Evolutionary conservation across 1,139 yeast species (phyloP), one percentile per base, ranked within the genome.

Genomic region (Kodamaea suecica): DNA sequence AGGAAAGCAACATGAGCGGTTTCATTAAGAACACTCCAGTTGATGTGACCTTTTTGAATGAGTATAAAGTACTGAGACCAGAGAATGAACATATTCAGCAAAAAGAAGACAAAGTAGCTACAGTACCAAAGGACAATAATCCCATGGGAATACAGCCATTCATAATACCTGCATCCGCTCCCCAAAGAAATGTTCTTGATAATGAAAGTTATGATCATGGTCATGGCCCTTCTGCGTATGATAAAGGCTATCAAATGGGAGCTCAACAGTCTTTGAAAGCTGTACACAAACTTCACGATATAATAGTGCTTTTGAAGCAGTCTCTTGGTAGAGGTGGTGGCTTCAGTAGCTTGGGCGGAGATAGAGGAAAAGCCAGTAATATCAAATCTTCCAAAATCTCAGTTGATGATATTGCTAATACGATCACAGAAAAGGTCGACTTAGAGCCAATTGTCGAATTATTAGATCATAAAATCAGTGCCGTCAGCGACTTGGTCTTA

Each of bases 171-270:
- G 52, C 45, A 5, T 11, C 15, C 10, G 10, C 8, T 12, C 11
- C 11, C 11, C 15, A 23, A 16, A 38, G 39, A 11, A 20, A n/a
- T 29, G 4, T 9, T 14, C 11, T 23, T 10, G 29, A 23, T 12
- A 27, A 21, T 1, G 54, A 45, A 24, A 29, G 35, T 12, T 38
- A 44, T 28, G 41, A 55, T 33, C 58, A 56, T 36, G 61, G 50
- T 10, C 55, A 58, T 29, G 63, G 61, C 0, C 57, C 58, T 5
- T 45, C 59, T 2, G 53, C 73, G 1, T 69, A 57, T 35, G 61
- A 63, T 24, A 50, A 49, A 35, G 75, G 75, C 4, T 66, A 53
- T 39, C 53, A 52, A 9, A 54, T 48, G 29, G 74, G 74, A 0
- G 44, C 61, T 2, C 46, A 56, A 28, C 61, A 54, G 42, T 58